phyloP scores from a whole-genome alignment of 495 filamentous ascomycete species.

The Geopyxis carbonaria region DNA sequence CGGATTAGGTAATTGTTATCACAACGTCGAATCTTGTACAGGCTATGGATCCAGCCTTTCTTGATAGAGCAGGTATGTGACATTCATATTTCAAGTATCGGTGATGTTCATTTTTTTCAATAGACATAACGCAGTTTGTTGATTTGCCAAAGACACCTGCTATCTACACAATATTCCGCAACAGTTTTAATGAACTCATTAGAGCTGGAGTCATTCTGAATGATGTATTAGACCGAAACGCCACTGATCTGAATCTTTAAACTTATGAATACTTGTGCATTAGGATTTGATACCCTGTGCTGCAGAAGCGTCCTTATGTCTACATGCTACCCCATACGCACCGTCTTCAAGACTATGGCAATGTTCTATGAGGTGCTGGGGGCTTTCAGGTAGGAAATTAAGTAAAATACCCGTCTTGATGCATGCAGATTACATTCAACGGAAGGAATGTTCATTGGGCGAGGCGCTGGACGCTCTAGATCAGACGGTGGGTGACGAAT shows the following conservation, averaged over 20 bases:
- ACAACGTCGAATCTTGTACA: constrained; percentile 24
- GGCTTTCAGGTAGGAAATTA: constrained; percentile 16
- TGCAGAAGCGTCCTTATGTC: constrained; percentile 18
- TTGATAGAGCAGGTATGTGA: constrained; percentile 31
- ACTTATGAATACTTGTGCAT: not conserved
- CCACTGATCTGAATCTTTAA: not conserved
- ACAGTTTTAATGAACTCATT: constrained; percentile 34
- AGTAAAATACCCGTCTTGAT: constrained; percentile 22
- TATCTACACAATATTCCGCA: constrained; percentile 37
- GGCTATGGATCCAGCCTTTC: constrained; percentile 32
- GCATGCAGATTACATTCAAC: constrained; percentile 24
- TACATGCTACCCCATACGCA: constrained; percentile 19
- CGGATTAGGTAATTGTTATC: constrained; percentile 24
- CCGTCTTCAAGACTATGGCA: constrained; percentile 21
- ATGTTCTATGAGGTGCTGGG: constrained; percentile 13
- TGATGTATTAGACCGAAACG: too few species aligned
- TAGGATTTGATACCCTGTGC: constrained; percentile 15
- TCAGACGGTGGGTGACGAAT: constrained; percentile 13
- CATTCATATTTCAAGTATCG: constrained; percentile 1
- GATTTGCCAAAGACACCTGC: constrained; percentile 26
- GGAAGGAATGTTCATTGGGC: constrained; percentile 10
- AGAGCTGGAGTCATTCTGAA: constrained; percentile 27
- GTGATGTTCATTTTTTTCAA: too few species aligned
- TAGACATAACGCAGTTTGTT: constrained; percentile 35
- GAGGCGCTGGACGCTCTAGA: constrained; percentile 21